Conservation (phyloP, 768 basidiomycete species). For the Lactifluus subvellereus region DNA sequence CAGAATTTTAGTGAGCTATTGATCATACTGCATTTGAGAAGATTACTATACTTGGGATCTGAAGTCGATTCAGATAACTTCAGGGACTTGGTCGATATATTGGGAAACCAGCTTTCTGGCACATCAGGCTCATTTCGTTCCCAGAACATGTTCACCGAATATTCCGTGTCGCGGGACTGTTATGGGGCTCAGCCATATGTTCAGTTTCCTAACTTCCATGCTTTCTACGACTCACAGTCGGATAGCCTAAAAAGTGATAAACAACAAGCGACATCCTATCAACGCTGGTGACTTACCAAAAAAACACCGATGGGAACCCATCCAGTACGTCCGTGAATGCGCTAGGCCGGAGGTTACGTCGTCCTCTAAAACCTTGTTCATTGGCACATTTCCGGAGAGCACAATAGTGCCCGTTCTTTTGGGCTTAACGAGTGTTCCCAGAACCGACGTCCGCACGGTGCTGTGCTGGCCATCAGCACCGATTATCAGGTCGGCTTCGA, state of each 20-base stretch:
- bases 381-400: conserved; percentile 12
- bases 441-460: conserved; percentile 12
- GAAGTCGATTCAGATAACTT: not conserved
- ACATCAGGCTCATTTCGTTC: conserved; percentile 15
- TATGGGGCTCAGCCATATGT: not conserved
- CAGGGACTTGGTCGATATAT: conserved; percentile 2
- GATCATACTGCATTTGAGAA: not conserved
- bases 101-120: conserved; percentile 19
- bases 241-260: conserved; percentile 15
- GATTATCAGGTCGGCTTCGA: conserved; percentile 24
- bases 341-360: conserved; percentile 1
- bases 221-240: conserved; percentile 13
- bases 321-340: conserved; percentile 14
- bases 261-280: not conserved
- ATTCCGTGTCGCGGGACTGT: conserved; percentile 10
- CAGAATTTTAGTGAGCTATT: not conserved
- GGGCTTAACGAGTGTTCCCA: conserved; percentile 6
- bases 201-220: not conserved
- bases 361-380: conserved; percentile 13
- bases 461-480: conserved; percentile 25
- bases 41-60: conserved; percentile 11
- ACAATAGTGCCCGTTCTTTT: conserved; percentile 8
- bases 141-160: conserved; percentile 15
- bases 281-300: conserved; percentile 9
- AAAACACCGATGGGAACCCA: conserved; percentile 12